Conservation (phyloP, 192 early-diverging fungal species). For the Geranomyces variabilis region DNA sequence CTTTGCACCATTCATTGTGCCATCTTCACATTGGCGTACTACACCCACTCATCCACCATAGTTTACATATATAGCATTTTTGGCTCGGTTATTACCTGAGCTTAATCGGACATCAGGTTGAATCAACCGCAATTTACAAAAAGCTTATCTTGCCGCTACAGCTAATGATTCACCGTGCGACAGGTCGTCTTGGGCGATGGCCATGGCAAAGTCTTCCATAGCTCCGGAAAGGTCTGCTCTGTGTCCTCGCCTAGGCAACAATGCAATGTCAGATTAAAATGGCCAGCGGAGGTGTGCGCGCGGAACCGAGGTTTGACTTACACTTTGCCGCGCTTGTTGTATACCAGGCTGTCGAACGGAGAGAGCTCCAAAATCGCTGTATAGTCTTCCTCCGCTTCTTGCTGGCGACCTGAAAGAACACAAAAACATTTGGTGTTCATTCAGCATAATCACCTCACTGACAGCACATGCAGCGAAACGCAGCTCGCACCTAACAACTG, state of each 20-base stretch:
- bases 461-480: background rate
- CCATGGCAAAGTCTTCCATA: constrained; percentile 51
- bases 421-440: too few relatives aligned
- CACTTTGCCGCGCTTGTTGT: constrained; percentile 47
- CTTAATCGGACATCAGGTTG: too few relatives aligned
- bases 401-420: constrained; percentile 25
- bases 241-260: constrained; percentile 37
- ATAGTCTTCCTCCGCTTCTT: constrained; percentile 54
- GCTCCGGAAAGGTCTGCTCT: constrained; percentile 38
- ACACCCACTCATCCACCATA: too few relatives aligned
- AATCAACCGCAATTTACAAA: background rate
- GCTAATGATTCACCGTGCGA: background rate
- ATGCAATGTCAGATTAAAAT: background rate
- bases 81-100: too few relatives aligned
- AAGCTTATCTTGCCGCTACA: constrained; percentile 1
- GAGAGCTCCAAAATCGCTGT: constrained; percentile 44
- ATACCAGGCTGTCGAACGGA: constrained; percentile 41
- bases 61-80: too few relatives aligned
- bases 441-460: background rate
- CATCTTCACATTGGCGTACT: too few relatives aligned
- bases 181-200: constrained; percentile 26
- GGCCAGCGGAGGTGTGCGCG: background rate
- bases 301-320: constrained; percentile 26
- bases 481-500: constrained; percentile 29
- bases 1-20: too few relatives aligned